phyloP scores from a whole-genome alignment of 2,329 filamentous ascomycete species.

The Chaetomium olivaceum region DNA sequence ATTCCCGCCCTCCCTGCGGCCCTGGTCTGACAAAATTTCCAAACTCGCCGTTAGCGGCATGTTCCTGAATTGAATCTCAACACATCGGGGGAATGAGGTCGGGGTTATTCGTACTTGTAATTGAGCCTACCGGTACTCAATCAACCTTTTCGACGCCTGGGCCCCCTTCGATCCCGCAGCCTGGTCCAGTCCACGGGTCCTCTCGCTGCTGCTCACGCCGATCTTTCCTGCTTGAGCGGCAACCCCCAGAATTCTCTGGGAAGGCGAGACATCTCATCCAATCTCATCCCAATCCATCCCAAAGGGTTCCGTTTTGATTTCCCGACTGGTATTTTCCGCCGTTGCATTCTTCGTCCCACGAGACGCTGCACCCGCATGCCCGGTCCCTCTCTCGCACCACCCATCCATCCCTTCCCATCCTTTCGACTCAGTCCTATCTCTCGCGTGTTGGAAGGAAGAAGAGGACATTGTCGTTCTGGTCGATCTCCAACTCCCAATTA shows the following conservation, averaged over 20 bases:
- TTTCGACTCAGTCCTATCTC: background rate
- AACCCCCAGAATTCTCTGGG: slow-evolving; percentile 3
- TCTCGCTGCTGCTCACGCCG: slow-evolving; percentile 16
- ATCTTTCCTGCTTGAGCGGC: slow-evolving; percentile 24
- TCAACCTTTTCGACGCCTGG: background rate
- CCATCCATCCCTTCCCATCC: slow-evolving; percentile 3
- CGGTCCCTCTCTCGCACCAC: slow-evolving; percentile 3
- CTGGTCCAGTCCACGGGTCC: slow-evolving; percentile 10
- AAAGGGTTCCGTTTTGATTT: slow-evolving; percentile 15
- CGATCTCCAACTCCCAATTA: background rate
- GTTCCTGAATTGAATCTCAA: background rate
- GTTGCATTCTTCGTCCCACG: slow-evolving; percentile 25
- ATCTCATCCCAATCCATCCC: slow-evolving; percentile 11
- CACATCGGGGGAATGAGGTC: background rate
- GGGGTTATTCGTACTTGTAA: slow-evolving; percentile 7
- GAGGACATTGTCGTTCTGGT: background rate
- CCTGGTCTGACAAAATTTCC: background rate
- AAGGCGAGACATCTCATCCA: slow-evolving; percentile 22
- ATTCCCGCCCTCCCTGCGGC: background rate
- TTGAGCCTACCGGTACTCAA: background rate
- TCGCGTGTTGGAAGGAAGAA: background rate
- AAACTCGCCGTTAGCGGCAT: background rate
- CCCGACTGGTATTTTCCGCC: slow-evolving; percentile 23
- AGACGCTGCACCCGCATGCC: slow-evolving; percentile 24
- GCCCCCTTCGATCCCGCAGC: slow-evolving; percentile 14